phyloP scores from a whole-genome alignment of 164 flowering plant species.

The Saururus chinensis region DNA sequence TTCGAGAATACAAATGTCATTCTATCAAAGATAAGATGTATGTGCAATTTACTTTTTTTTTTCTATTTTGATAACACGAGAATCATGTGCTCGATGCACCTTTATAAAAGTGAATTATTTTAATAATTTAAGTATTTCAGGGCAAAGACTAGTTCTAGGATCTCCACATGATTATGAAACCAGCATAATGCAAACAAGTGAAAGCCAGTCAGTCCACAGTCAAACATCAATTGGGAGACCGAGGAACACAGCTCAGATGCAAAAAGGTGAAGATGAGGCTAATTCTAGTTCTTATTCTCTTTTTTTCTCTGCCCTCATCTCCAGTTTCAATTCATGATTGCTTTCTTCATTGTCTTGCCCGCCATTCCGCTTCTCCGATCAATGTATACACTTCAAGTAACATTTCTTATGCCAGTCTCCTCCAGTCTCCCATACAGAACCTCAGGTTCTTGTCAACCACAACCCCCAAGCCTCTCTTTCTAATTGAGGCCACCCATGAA shows the following conservation, averaged over 20 bases:
- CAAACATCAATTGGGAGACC: too few relatives aligned
- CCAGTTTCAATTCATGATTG: neutral
- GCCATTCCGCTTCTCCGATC: neutral
- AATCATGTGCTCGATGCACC: too few relatives aligned
- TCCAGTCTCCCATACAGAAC: constrained; percentile 11
- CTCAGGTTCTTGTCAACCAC: constrained; percentile 8
- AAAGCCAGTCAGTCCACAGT: too few relatives aligned
- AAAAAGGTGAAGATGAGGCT: neutral
- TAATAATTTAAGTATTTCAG: too few relatives aligned
- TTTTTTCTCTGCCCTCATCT: neutral
- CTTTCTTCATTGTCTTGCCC: constrained; percentile 1
- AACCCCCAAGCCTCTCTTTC: constrained; percentile 10
- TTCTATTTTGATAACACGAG: too few relatives aligned
- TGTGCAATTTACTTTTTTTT: too few relatives aligned
- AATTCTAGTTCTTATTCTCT: neutral
- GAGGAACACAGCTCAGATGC: neutral
- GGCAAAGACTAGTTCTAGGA: too few relatives aligned
- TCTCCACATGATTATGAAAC: too few relatives aligned
- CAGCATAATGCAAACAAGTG: too few relatives aligned
- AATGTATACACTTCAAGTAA: neutral
- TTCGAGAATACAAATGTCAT: too few relatives aligned
- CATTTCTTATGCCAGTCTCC: constrained; percentile 3
- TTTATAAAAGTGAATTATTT: too few relatives aligned
- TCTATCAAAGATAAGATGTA: too few relatives aligned
- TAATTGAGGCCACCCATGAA: constrained; percentile 12